Evolutionary conservation across 768 basidiomycete species (phyloP), one percentile per base, ranked within the genome.

Genomic region (Termitomyces eurrhizus): DNA sequence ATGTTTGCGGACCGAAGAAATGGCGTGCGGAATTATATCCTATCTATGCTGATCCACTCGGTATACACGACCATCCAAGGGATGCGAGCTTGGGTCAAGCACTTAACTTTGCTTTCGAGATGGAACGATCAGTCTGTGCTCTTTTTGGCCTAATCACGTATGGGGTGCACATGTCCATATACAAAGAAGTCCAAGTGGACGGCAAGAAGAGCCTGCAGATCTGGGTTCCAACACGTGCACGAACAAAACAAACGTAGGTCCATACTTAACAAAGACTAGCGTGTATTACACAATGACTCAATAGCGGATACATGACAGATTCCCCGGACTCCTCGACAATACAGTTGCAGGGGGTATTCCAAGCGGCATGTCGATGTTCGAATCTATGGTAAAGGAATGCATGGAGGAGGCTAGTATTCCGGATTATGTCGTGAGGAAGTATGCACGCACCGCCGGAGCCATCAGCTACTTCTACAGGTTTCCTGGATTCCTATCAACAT

Each of bases 281-380:
- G 16, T 37, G 4, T 24, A 11, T 18, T 42, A 42, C 21, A 7
- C 13, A 4, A 33, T 44, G 41, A 33, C 29, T 39, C n/a, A 24
- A 39, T 18, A 42, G 11, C 36, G n/a, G 12, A 46, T 49, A 21
- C 42, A 32, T 37, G 26, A 33, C 14, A 62, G 59, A 45, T 58
- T 62, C 24, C 93, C 95, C 6, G 88, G 92, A 2, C 85, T 80
- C 65, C 80, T 97, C 18, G 96, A 98, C 68, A 98, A 98, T 72
- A 88, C 84, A 39, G 91, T 92, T 3, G 95, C 95, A 3, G 96
- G 96, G 0, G 96, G 96, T 2, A 95, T 96, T 36, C 86, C 93
- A 0, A 85, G 88, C 21, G 92, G 94, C 1, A 86, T 89, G 75
- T 69, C 81, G 0, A 73, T 83, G 4, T 83, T 91, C 52, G 89